Conservation (phyloP, 352 stramenopile species). For the Phytophthora citrophthora region DNA sequence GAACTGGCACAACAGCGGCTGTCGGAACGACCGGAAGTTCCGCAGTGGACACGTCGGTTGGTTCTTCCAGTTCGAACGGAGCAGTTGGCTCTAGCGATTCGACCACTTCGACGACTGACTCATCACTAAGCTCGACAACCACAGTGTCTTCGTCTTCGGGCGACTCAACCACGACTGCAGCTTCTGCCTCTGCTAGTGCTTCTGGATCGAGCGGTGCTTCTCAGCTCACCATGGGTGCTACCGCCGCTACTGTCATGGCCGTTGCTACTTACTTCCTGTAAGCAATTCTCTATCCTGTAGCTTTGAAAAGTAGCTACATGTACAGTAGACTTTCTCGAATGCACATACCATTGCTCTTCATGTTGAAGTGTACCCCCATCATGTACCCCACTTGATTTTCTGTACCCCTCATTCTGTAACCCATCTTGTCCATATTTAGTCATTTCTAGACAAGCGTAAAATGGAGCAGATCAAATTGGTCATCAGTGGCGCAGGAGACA, state of each 20-base stretch:
- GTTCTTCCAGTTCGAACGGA: slow-evolving; percentile 3
- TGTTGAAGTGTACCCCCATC: background rate
- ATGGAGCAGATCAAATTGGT: slow-evolving; percentile 87
- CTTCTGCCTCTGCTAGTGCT: no score
- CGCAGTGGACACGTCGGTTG: slow-evolving; percentile 10
- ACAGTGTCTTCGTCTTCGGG: slow-evolving; percentile 15
- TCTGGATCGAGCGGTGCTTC: no score
- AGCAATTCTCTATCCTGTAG: background rate
- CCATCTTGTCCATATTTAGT: slow-evolving; percentile 13
- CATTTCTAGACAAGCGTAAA: slow-evolving; percentile 14
- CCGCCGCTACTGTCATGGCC: slow-evolving; percentile 8
- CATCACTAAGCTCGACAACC: background rate
- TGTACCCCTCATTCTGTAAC: background rate
- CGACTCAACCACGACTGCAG: slow-evolving; percentile 1
- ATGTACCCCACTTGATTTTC: slow-evolving; percentile 5
- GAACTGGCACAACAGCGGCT: slow-evolving; percentile 1
- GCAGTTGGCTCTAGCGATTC: background rate
- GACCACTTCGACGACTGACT: slow-evolving; percentile 8
- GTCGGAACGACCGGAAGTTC: slow-evolving; percentile 9
- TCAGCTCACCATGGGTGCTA: slow-evolving; percentile 24
- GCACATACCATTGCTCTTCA: no score
- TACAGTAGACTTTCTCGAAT: no score
- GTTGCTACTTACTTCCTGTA: slow-evolving; percentile 35
- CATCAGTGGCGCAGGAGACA: slow-evolving; percentile 57
- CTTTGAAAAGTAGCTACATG: no score